Evolutionary conservation across 106 monocot species (phyloP).

Genomic region (Platanthera guangdongensis): DNA sequence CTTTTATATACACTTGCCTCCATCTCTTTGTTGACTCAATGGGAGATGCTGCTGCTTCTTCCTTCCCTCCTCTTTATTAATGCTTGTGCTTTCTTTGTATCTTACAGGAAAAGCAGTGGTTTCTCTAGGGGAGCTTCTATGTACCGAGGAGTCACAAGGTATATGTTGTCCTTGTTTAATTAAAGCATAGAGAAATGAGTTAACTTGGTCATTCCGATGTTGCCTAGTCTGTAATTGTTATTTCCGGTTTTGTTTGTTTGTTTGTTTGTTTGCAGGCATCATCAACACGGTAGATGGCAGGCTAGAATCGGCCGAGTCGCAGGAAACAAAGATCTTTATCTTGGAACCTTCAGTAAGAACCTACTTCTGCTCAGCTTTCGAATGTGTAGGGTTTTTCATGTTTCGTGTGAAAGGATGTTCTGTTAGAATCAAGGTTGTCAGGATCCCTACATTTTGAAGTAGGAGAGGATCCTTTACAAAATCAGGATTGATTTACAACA

Average conservation of each 20-base stretch:
- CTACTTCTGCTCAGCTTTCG: neutral
- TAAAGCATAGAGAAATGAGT: neutral
- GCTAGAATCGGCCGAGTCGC: conserved; percentile 90
- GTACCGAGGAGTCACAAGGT: conserved; percentile 98
- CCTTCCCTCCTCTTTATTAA: too few species aligned
- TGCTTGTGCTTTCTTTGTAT: neutral
- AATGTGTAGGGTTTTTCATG: too few species aligned
- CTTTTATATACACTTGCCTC: neutral
- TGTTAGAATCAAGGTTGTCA: too few species aligned
- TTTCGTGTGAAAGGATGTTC: too few species aligned
- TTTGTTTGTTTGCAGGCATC: conserved; percentile 51
- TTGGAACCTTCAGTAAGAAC: conserved; percentile 90
- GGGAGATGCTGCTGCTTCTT: too few species aligned
- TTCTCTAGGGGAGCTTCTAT: conserved; percentile 96
- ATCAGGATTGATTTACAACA: too few species aligned
- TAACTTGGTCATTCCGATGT: neutral
- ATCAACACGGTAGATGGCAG: conserved; percentile 99
- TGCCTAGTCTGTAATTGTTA: neutral
- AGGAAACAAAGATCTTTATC: conserved; percentile 99
- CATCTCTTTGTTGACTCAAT: neutral
- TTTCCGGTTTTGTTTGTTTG: neutral
- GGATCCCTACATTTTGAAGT: too few species aligned
- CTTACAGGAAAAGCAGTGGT: conserved; percentile 88
- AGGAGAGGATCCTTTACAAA: too few species aligned
- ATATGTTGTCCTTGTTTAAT: neutral